Conservation (phyloP, 345 rosid species). For the thale cress (Arabidopsis thaliana) region DNA sequence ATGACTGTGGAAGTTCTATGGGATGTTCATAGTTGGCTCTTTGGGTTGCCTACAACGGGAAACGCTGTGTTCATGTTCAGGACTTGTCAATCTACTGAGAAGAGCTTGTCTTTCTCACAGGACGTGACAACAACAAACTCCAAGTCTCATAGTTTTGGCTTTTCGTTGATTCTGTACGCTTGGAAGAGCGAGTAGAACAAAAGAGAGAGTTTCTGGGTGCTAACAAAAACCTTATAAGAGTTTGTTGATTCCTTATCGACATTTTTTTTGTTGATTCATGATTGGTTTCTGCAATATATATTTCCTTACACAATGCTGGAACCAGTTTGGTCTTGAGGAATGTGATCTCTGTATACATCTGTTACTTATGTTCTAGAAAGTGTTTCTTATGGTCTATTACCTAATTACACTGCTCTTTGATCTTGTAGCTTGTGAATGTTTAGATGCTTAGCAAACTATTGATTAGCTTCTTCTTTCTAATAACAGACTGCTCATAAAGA, state of each 20-base stretch:
- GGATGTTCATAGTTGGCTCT: slow-evolving; percentile 98
- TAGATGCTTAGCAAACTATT: not conserved
- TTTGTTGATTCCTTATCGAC: slow-evolving; percentile 44
- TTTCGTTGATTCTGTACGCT: slow-evolving; percentile 67
- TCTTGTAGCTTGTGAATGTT: not conserved
- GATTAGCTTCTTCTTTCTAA: not conserved
- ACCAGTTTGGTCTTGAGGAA: slow-evolving; percentile 22
- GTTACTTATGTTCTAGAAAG: not conserved
- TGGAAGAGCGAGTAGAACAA: slow-evolving; percentile 69
- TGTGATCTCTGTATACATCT: slow-evolving; percentile 7
- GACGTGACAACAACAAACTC: slow-evolving; percentile 48
- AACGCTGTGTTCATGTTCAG: slow-evolving; percentile 95
- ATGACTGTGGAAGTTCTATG: slow-evolving; percentile 83
- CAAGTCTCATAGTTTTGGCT: slow-evolving; percentile 69
- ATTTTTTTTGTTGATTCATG: slow-evolving; percentile 33
- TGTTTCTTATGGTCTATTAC: slow-evolving; percentile 1
- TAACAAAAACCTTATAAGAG: slow-evolving; percentile 32
- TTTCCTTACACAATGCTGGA: slow-evolving; percentile 18
- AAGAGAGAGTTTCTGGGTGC: slow-evolving; percentile 19
- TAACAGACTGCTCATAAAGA: too few relatives aligned
- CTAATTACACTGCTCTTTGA: not conserved
- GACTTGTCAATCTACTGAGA: slow-evolving; percentile 60
- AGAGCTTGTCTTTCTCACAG: slow-evolving; percentile 57
- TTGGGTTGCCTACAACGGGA: slow-evolving; percentile 66
- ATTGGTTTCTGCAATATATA: slow-evolving; percentile 22